phyloP scores from a whole-genome alignment of 2,329 filamentous ascomycete genomes.

The Colletotrichum neosansevieriae region DNA sequence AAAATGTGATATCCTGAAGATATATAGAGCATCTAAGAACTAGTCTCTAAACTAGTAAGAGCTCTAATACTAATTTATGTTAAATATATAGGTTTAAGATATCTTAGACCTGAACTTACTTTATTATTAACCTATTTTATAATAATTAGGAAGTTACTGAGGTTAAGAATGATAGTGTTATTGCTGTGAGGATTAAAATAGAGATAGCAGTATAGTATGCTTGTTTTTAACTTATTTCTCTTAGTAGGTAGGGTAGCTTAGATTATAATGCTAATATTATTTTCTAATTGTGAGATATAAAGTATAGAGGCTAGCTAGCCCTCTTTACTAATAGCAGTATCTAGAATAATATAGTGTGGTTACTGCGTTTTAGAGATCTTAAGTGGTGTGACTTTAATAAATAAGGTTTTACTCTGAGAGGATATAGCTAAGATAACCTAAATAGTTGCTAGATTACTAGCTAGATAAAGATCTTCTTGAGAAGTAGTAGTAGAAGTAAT shows the following conservation, averaged over 20 bases:
- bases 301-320: background rate
- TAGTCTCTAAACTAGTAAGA: background rate
- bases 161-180: background rate
- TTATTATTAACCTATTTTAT: background rate
- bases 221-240: background rate
- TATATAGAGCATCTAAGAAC: background rate
- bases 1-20: background rate
- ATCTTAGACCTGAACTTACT: background rate
- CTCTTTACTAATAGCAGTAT: background rate
- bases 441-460: background rate
- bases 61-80: background rate
- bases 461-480: no score
- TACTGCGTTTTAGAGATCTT: background rate
- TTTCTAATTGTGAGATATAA: background rate
- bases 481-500: no score
- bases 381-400: background rate
- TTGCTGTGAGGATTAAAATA: background rate
- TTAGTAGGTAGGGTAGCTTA: background rate
- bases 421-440: background rate
- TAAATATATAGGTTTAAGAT: background rate
- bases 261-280: background rate
- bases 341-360: background rate
- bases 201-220: background rate
- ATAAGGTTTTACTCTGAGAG: background rate
- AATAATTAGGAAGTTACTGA: background rate